Base-by-base conservation (phyloP, 1,284 basidiomycete genomes). In the Retiboletus flavoniger region DNA sequence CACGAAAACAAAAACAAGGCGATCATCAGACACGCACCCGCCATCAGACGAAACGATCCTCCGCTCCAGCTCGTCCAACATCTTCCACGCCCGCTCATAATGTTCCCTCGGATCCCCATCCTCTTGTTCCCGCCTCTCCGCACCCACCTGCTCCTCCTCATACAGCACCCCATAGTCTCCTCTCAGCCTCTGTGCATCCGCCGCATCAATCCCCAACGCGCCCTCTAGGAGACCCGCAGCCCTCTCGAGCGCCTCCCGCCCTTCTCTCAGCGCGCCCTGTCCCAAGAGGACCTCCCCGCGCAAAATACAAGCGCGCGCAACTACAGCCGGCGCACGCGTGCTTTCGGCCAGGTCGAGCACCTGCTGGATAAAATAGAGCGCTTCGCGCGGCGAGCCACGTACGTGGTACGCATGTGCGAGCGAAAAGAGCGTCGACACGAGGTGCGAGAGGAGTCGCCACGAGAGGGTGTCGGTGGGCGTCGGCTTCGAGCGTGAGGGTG, bases 351-450 rank as follows among this genome's bases (percentile, higher is more conserved):
- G 74, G 19, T 85, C 81, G 11, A 80, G 74, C 0, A 87, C 89
- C 63, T 93, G 87, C 38, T 84, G 77, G 1, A 87, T 77, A 67
- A 93, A 95, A 64, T 89, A 93, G 58, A 92, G 86, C 5, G 89
- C 85, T 63, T 94, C 91, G 26, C 87, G 82, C 7, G 85, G 82
- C 2, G 91, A 91, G 0, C 94, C 94, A 6, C 91, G 81, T 0
- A 75, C 68, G 16, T 83, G 76, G 60, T 93, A 89, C 0, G 81
- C 76, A 5, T 81, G 75, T 1, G 81, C 75, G 7, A 94, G 75
- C 4, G 81, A 75, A 53, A 94, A 81, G 3, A 89, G 74, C 0
- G 85, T 83, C 4, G 75, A 72, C 3, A 93, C 71, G 1, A 93
- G 74, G 6, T 83, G 83, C 60, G 89, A 83, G 3, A 86, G 82